These are phyloP conservation scores for Yamadazyma phyllophila DNA, from an alignment of 805 yeast species.

Conservation along the genomic window DNA sequence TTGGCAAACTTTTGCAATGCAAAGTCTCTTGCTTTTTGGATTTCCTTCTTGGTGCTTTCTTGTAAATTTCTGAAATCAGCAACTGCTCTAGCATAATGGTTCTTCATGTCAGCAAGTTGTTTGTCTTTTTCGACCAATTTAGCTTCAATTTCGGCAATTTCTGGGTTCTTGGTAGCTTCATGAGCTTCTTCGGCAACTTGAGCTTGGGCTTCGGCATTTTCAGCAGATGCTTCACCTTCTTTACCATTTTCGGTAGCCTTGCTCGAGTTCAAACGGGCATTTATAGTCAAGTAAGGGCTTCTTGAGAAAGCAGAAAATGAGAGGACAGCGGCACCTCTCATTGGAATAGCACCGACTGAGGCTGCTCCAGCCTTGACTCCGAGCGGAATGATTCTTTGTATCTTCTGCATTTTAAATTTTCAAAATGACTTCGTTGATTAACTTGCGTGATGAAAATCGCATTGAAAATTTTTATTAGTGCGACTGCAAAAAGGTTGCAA, in stretches of 20 bases:
- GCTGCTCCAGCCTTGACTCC: constrained; percentile 2
- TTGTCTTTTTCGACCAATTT: constrained; percentile 62
- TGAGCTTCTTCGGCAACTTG: constrained; percentile 4
- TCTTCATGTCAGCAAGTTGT: constrained; percentile 79
- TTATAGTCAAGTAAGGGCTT: background rate
- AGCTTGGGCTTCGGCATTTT: constrained; percentile 8
- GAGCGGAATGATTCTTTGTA: constrained; percentile 4
- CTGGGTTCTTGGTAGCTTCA: constrained; percentile 19
- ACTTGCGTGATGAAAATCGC: constrained; percentile 1
- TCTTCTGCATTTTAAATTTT: background rate
- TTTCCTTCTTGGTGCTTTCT: constrained; percentile 83
- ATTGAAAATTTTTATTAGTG: constrained; percentile 6
- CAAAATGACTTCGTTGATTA: no score
- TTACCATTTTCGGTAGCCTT: constrained; percentile 15
- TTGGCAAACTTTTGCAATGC: constrained; percentile 90
- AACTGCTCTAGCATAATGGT: constrained; percentile 74
- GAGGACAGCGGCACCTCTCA: constrained; percentile 1
- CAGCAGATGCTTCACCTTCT: constrained; percentile 14
- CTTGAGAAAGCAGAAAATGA: background rate
- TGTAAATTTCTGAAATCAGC: constrained; percentile 94
- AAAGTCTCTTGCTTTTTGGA: constrained; percentile 82
- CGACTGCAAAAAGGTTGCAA: constrained; percentile 9
- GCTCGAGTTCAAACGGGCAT: constrained; percentile 19
- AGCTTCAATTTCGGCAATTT: constrained; percentile 39
- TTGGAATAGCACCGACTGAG: background rate